Percentiles rank a stretch among this genome's conserved stretches.
Conservation (phyloP, 169 alveolate genomes). For the Plasmodium vinckei region DNA sequence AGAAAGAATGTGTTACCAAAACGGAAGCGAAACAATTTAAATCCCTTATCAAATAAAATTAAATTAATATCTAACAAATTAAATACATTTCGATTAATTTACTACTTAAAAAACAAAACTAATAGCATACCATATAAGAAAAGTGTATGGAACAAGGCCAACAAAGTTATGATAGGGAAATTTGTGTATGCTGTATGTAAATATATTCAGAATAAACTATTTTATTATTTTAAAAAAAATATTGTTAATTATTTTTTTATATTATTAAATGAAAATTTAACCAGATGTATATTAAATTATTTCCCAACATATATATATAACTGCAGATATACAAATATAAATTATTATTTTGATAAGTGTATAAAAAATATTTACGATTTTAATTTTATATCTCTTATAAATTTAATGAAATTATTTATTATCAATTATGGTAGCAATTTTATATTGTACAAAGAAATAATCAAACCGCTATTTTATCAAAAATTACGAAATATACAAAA, state of each 20-base stretch:
- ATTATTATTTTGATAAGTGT: slow-evolving; percentile 61
- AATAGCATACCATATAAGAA: slow-evolving; percentile 51
- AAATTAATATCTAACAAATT: slow-evolving; percentile 32
- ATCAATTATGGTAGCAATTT: slow-evolving; percentile 52
- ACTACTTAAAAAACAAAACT: slow-evolving; percentile 49
- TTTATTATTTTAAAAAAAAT: slow-evolving; percentile 58
- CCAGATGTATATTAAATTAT: slow-evolving; percentile 56
- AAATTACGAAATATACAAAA: slow-evolving; percentile 45
- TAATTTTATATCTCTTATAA: slow-evolving; percentile 52
- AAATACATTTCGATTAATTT: slow-evolving; percentile 40
- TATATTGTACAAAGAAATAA: slow-evolving; percentile 44
- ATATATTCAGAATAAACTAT: slow-evolving; percentile 54
- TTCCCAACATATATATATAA: slow-evolving; percentile 59
- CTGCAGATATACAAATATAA: slow-evolving; percentile 60
- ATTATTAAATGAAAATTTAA: slow-evolving; percentile 54
- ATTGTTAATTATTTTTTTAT: slow-evolving; percentile 55
- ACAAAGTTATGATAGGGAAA: slow-evolving; percentile 43
- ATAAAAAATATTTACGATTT: slow-evolving; percentile 57
- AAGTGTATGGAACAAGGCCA: slow-evolving; percentile 36
- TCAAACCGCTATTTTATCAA: slow-evolving; percentile 45
- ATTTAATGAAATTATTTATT: slow-evolving; percentile 50
- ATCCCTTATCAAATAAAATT: neutral
- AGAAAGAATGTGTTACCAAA: neutral
- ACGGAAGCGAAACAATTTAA: neutral
- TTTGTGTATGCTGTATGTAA: slow-evolving; percentile 24